Evolutionary conservation across 306 rosid species (phyloP).

Genomic region (Vicia villosa): DNA sequence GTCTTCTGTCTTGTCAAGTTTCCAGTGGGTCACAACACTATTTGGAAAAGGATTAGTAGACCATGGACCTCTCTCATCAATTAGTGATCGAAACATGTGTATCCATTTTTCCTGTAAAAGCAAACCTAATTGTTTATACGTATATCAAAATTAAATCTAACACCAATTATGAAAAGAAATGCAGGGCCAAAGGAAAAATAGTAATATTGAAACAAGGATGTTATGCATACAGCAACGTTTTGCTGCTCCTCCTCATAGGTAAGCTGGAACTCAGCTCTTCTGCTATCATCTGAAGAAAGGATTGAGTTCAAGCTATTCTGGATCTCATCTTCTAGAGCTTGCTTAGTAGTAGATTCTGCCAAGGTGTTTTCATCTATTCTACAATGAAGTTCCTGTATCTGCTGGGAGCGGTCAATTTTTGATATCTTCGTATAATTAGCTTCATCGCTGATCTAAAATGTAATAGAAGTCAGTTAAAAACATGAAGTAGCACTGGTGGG

Average conservation of each 20-base stretch:
- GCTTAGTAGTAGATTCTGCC: constrained; percentile 63
- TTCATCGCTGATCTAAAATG: constrained; percentile 81
- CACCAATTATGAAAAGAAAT: constrained; percentile 24
- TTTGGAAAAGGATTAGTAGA: constrained; percentile 87
- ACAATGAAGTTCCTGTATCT: constrained; percentile 68
- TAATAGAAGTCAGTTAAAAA: constrained; percentile 29
- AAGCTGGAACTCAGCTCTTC: constrained; percentile 88
- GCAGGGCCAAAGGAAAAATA: neutral
- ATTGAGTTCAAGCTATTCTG: constrained; percentile 63
- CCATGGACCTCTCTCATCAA: constrained; percentile 99
- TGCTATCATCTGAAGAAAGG: constrained; percentile 74
- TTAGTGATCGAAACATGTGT: constrained; percentile 91
- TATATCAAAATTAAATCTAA: constrained; percentile 25
- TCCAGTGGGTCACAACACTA: constrained; percentile 73
- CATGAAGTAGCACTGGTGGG: constrained; percentile 22
- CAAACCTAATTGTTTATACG: constrained; percentile 33
- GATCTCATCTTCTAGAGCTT: constrained; percentile 81
- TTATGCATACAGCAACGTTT: constrained; percentile 73
- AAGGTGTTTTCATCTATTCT: constrained; percentile 68
- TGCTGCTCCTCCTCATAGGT: constrained; percentile 86
- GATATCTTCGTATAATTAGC: constrained; percentile 66
- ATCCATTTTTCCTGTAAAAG: constrained; percentile 90
- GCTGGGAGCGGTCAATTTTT: constrained; percentile 70
- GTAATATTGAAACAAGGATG: constrained; percentile 15
- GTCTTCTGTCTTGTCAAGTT: constrained; percentile 96